These are phyloP conservation scores for Alisma plantagoaquatica DNA, from an alignment of 106 monocot species.

Conservation along the genomic window DNA sequence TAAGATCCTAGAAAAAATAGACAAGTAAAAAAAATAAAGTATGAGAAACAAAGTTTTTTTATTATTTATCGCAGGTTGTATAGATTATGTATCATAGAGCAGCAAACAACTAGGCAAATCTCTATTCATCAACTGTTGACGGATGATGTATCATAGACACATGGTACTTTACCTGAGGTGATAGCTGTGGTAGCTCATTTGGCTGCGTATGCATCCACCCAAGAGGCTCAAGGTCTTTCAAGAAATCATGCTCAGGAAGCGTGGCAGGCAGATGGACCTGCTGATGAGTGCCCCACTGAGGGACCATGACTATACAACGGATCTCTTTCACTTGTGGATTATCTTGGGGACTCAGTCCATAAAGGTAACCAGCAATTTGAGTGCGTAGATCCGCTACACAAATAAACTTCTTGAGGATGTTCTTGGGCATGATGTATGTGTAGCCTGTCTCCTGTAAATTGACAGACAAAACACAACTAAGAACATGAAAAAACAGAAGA, in stretches of 20 bases:
- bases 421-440: slow-evolving; percentile 99
- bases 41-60: no score
- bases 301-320: slow-evolving; percentile 82
- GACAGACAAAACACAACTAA: background rate
- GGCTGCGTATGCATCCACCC: slow-evolving; percentile 99
- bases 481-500: background rate
- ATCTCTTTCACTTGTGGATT: slow-evolving; percentile 99
- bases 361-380: slow-evolving; percentile 87
- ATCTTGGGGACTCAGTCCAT: slow-evolving; percentile 94
- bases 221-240: slow-evolving; percentile 93
- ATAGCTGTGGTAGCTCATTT: slow-evolving; percentile 93
- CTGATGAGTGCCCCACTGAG: slow-evolving; percentile 96
- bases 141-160: no score
- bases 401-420: slow-evolving; percentile 96
- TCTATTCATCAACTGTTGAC: no score
- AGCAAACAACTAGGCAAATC: background rate
- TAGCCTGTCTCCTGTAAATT: slow-evolving; percentile 86
- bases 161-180: slow-evolving; percentile 64
- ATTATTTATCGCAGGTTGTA: no score
- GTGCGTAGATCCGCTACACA: slow-evolving; percentile 97
- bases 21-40: background rate
- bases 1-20: slow-evolving; percentile 81
- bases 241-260: slow-evolving; percentile 98
- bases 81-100: no score
- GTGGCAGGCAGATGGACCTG: slow-evolving; percentile 86